phyloP scores from a whole-genome alignment of 1,284 basidiomycete species.

The Crucibulum parvulum region DNA sequence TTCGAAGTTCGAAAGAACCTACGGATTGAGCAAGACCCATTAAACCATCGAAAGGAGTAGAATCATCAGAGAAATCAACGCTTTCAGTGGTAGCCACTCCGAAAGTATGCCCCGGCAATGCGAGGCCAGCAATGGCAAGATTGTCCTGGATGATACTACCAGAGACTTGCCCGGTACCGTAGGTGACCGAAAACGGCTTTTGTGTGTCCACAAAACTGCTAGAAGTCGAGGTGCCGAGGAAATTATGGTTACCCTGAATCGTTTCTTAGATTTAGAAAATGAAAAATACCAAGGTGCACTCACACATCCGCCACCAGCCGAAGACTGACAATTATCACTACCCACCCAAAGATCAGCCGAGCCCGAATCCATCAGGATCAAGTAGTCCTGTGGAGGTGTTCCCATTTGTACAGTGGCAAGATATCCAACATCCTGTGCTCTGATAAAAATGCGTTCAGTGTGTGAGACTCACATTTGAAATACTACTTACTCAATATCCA shows the following conservation, averaged over 20 bases:
- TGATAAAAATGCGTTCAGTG: slow-evolving; percentile 14
- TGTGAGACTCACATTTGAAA: not conserved
- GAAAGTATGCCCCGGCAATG: slow-evolving; percentile 69
- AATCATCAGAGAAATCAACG: slow-evolving; percentile 62
- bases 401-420: slow-evolving; percentile 81
- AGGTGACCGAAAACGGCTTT: slow-evolving; percentile 73
- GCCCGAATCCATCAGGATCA: slow-evolving; percentile 86
- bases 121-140: slow-evolving; percentile 71
- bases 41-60: slow-evolving; percentile 77
- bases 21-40: slow-evolving; percentile 85
- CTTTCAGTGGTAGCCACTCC: slow-evolving; percentile 75
- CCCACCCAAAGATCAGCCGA: slow-evolving; percentile 88
- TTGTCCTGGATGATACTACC: slow-evolving; percentile 76
- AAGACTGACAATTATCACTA: slow-evolving; percentile 56
- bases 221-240: slow-evolving; percentile 72
- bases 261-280: slow-evolving; percentile 6
- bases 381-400: slow-evolving; percentile 75
- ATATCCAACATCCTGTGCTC: slow-evolving; percentile 59
- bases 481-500: slow-evolving; percentile 69
- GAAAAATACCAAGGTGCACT: slow-evolving; percentile 24
- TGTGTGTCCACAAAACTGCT: slow-evolving; percentile 66
- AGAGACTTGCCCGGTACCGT: slow-evolving; percentile 77
- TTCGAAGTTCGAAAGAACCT: slow-evolving; percentile 23
- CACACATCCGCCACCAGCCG: slow-evolving; percentile 57
- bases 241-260: slow-evolving; percentile 66